A percentile compares a stretch with the other conserved stretches of the same genome.
Conservation (phyloP, 345 rosid species). For the Syzygium jambos region DNA sequence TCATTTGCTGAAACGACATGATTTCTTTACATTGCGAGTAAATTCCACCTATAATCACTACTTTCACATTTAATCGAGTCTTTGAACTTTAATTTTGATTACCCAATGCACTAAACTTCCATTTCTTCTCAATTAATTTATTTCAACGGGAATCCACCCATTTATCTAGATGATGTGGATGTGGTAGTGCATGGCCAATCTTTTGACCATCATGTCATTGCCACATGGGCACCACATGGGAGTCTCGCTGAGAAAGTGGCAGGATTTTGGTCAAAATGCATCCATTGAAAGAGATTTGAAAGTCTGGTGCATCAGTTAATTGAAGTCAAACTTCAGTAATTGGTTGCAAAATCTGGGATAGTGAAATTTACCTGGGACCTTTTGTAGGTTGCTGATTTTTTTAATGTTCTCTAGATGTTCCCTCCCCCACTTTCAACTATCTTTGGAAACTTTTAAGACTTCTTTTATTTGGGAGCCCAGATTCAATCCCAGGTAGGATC, state of each 20-base stretch:
- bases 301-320: neutral
- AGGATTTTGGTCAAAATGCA: neutral
- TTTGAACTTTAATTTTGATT: neutral
- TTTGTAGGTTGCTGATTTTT: neutral
- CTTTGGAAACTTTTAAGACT: neutral
- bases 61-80: neutral
- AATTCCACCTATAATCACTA: neutral
- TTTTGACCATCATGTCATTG: neutral
- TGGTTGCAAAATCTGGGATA: neutral
- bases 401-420: neutral
- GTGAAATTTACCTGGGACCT: neutral
- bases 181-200: neutral
- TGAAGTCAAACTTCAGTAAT: neutral
- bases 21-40: neutral
- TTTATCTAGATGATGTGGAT: neutral
- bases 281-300: neutral
- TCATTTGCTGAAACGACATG: neutral
- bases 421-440: neutral
- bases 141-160: neutral
- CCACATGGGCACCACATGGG: neutral
- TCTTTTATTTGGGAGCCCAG: constrained; percentile 1
- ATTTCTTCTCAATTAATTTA: neutral
- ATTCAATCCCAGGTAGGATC: constrained; percentile 27
- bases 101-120: neutral
- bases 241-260: neutral